Base-by-base conservation (phyloP, 441 rosid species). In the Melastoma candidum region DNA sequence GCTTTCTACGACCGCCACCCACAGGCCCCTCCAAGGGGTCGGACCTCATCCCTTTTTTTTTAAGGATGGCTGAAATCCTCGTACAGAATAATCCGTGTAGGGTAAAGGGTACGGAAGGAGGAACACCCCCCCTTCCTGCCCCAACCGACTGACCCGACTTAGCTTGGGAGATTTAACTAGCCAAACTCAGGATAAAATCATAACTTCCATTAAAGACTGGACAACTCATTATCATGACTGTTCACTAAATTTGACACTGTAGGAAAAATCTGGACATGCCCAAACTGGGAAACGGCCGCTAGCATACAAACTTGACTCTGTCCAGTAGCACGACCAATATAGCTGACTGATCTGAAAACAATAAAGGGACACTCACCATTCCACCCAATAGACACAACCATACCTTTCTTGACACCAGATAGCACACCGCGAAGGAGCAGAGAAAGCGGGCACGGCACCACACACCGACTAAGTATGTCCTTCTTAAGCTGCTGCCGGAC, bases 401-500 rank as follows among this genome's bases (percentile, higher is more conserved):
- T 47, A 27, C 68, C 56, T 60, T 61, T 69, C 22, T 17, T 17
- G 22, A 66, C 55, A 53, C 63, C 62, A 47, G 56, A 56, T 59
- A 61, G 63, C 44, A 64, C 57, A 57, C 44, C 4, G 44, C 49
- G 60, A 50, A 57, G 54, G 63, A 14, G 22, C 22, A 17, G 32
- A 12, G 47, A 45, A 60, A 52, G 45, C 44, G 45, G 17, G 50
- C 65, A 48, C 68, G 63, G n/a, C 56, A 56, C 22, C 22, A 17
- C 22, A 17, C 22, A 17, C 22, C 53, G 26, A 44, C 43, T 32
- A 22, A 47, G 51, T 22, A 59, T 25, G 44, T 43, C 55, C 52
- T 36, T 36, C 59, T 76, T 64, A 84, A 58, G 79, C 54, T 47
- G 81, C 75, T 49, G 86, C 60, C 54, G 54, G 65, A 53, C 80